Evolutionary conservation across 768 basidiomycete genomes (phyloP).

Genomic region (Piloderma croceum): DNA sequence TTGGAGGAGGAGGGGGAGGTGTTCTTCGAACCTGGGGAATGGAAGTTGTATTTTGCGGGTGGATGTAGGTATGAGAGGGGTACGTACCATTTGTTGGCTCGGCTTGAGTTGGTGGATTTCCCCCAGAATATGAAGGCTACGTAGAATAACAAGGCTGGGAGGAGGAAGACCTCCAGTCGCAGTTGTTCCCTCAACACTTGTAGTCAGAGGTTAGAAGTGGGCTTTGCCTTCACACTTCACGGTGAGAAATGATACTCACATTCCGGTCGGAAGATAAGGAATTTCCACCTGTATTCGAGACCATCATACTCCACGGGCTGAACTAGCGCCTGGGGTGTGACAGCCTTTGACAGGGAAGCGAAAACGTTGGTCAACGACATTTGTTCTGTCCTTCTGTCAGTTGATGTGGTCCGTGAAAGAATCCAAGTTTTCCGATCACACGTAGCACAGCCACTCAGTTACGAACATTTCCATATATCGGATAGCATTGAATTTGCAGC

Average conservation of each 20-base stretch:
- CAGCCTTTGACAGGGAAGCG: too few species aligned
- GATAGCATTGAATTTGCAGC: too few species aligned
- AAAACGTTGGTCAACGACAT: too few species aligned
- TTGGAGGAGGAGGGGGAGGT: conserved; percentile 49
- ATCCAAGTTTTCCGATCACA: too few species aligned
- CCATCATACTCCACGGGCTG: conserved; percentile 65
- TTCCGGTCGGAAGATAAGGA: conserved; percentile 78
- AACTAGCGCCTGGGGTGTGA: conserved; percentile 56
- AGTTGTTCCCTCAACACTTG: too few species aligned
- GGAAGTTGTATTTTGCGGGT: conserved; percentile 9
- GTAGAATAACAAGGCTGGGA: conserved; percentile 52
- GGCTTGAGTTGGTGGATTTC: conserved; percentile 48
- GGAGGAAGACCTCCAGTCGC: too few species aligned
- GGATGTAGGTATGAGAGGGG: conserved; percentile 8
- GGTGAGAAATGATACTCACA: conserved; percentile 41
- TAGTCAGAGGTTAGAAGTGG: too few species aligned
- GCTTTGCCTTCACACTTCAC: too few species aligned
- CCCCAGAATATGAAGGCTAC: conserved; percentile 55
- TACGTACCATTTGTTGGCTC: conserved; percentile 64
- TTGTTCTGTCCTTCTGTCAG: too few species aligned
- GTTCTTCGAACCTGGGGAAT: conserved; percentile 50
- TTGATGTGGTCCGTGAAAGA: too few species aligned
- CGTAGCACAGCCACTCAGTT: too few species aligned
- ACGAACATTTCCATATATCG: too few species aligned
- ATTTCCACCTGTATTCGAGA: conserved; percentile 65